phyloP scores from a whole-genome alignment of 2,329 filamentous ascomycete species.

The Ambrosiella cleistominuta region DNA sequence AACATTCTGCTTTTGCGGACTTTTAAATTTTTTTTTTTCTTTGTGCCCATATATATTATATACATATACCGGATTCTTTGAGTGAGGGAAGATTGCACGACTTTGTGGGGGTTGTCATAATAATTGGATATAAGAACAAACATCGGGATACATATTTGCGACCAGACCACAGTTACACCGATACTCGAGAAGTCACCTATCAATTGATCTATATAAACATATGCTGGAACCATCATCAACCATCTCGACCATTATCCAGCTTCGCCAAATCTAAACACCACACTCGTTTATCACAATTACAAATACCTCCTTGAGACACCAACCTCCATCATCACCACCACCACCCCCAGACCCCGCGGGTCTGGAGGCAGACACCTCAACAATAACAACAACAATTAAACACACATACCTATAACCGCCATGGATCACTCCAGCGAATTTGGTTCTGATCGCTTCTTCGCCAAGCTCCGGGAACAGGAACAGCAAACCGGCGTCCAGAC shows the following conservation, averaged over 20 bases:
- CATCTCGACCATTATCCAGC: neutral
- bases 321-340: neutral
- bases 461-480: constrained; percentile 36
- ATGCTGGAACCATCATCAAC: neutral
- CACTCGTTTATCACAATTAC: neutral
- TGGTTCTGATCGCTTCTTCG: constrained; percentile 46
- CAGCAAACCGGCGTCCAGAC: constrained; percentile 25
- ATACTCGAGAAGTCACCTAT: too few relatives aligned
- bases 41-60: too few relatives aligned
- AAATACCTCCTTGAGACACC: neutral
- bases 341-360: constrained; percentile 7
- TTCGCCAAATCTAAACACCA: neutral
- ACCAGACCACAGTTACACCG: too few relatives aligned
- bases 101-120: too few relatives aligned
- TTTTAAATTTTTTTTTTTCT: too few relatives aligned
- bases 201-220: too few relatives aligned
- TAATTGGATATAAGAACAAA: too few relatives aligned
- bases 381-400: too few relatives aligned
- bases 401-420: constrained; percentile 10
- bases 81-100: too few relatives aligned
- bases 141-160: too few relatives aligned
- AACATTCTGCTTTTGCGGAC: too few relatives aligned
- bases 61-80: too few relatives aligned
- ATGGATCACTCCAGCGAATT: constrained; percentile 51
- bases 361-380: constrained; percentile 3